A percentile compares a stretch with the other conserved stretches of the same genome.
phyloP scores from a whole-genome alignment of 2,329 filamentous ascomycete genomes.

The Arthrinium puccinioides region DNA sequence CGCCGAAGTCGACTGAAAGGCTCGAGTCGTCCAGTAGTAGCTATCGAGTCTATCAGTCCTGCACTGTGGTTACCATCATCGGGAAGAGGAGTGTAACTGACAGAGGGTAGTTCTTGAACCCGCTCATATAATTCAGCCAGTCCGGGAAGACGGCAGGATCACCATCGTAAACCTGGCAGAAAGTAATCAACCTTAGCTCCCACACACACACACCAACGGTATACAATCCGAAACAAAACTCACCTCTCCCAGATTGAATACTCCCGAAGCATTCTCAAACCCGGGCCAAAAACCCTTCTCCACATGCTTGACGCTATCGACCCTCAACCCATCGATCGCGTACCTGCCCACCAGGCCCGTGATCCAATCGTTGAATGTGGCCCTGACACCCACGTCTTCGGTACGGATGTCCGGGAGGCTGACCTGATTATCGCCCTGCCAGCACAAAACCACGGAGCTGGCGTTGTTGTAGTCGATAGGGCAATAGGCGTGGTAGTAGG shows the following conservation, averaged over 20 bases:
- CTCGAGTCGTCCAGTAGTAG: constrained; percentile 32
- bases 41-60: constrained; percentile 4
- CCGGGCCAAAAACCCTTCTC: constrained; percentile 39
- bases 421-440: constrained; percentile 40
- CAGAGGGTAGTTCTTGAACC: constrained; percentile 42
- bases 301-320: constrained; percentile 41
- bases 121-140: constrained; percentile 39
- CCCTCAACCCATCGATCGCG: constrained; percentile 41
- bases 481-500: constrained; percentile 51
- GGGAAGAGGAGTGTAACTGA: constrained; percentile 25
- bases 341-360: constrained; percentile 39
- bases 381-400: constrained; percentile 31
- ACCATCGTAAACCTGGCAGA: constrained; percentile 30
- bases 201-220: neutral
- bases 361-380: constrained; percentile 41
- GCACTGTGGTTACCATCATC: neutral
- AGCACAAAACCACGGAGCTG: constrained; percentile 33
- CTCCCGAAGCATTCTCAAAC: constrained; percentile 36
- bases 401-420: constrained; percentile 38
- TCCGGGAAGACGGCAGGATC: constrained; percentile 33
- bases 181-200: neutral
- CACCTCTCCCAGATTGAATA: constrained; percentile 42
- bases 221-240: neutral
- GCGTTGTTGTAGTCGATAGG: constrained; percentile 41
- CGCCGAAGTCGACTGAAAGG: constrained; percentile 21